Conservation (phyloP, 176 grass and related monocot genomes). For the Tillandsia fasciculata region DNA sequence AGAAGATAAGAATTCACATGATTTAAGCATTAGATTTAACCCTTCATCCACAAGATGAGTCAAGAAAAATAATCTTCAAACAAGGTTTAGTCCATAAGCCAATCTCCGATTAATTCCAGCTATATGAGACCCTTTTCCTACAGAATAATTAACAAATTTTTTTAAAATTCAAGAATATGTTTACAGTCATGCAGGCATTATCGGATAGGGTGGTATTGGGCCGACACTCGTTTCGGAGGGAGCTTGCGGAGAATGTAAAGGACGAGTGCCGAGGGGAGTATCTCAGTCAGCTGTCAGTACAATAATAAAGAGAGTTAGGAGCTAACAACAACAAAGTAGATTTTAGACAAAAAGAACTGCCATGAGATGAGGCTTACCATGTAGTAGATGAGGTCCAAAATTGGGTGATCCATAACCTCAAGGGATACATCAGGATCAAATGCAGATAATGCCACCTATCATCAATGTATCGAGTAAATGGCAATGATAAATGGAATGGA, state of each 20-base stretch:
- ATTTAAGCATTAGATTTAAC: too few relatives aligned
- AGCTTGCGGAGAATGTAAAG: conserved; percentile 82
- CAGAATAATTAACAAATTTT: too few relatives aligned
- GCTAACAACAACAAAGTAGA: not conserved
- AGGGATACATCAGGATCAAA: conserved; percentile 65
- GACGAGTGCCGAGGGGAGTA: conserved; percentile 80
- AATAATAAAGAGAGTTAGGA: conserved; percentile 12
- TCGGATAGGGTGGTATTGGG: conserved; percentile 52
- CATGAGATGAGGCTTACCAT: conserved; percentile 42
- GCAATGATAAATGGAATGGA: conserved; percentile 7
- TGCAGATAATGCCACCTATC: conserved; percentile 57
- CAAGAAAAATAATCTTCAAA: too few relatives aligned
- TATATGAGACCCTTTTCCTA: too few relatives aligned
- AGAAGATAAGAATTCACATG: too few relatives aligned
- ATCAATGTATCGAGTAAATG: conserved; percentile 7
- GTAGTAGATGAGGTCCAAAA: conserved; percentile 81
- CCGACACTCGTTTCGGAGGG: conserved; percentile 62
- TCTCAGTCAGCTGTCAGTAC: conserved; percentile 52
- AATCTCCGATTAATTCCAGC: too few relatives aligned
- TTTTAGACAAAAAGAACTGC: not conserved
- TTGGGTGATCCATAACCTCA: conserved; percentile 76
- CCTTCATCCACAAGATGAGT: too few relatives aligned
- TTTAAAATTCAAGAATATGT: not conserved
- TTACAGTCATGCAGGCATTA: conserved; percentile 5
- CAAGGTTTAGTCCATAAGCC: too few relatives aligned